A percentile compares a stretch with the other conserved stretches of the same genome.
phyloP scores from a whole-genome alignment of 768 basidiomycete genomes.

The Ramaria rubella region DNA sequence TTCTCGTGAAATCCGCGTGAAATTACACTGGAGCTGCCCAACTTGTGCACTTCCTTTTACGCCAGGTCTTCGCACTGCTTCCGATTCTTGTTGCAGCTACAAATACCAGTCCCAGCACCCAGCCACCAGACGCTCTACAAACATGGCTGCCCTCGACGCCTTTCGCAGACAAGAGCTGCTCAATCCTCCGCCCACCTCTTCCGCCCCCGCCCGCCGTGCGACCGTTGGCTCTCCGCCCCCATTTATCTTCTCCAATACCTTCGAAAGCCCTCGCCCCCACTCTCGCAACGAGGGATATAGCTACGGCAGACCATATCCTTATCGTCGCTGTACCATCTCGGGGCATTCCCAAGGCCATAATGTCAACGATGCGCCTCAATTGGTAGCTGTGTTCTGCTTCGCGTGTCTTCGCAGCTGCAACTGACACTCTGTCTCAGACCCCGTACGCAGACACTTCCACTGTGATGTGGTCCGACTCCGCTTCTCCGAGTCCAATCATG shows the following conservation, averaged over 20 bases:
- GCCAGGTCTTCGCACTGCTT: too few relatives aligned
- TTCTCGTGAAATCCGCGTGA: too few relatives aligned
- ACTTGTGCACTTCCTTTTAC: too few relatives aligned
- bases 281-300: neutral
- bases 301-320: neutral
- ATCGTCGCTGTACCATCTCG: slow-evolving; percentile 1
- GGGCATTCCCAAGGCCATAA: slow-evolving; percentile 1
- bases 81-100: neutral
- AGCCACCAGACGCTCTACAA: neutral
- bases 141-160: neutral
- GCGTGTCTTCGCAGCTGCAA: neutral
- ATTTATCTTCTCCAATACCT: neutral
- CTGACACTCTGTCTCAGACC: neutral
- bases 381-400: neutral
- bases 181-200: neutral
- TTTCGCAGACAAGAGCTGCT: neutral
- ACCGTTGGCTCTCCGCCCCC: neutral
- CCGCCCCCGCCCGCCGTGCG: neutral
- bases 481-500: slow-evolving; percentile 2
- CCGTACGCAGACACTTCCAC: neutral
- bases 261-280: neutral
- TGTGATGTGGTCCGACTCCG: neutral
- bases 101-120: neutral
- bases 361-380: neutral
- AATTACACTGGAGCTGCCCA: too few relatives aligned